These are phyloP conservation scores for Zygoascus bituminiphila DNA, from an alignment of 805 yeast genomes.

Conservation along the genomic window DNA sequence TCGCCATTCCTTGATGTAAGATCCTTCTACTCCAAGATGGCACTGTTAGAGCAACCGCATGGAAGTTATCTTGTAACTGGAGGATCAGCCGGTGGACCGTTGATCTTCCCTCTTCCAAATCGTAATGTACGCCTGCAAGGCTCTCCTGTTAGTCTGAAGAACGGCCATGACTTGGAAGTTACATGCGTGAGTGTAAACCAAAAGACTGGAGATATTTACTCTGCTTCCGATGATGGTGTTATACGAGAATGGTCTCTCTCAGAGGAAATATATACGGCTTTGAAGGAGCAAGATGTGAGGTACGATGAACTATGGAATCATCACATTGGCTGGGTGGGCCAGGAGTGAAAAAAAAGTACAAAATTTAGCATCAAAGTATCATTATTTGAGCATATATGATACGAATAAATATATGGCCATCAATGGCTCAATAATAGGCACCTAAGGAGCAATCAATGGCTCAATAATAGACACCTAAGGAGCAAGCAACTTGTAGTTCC, in stretches of 20 bases:
- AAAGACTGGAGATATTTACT: conserved; percentile 7
- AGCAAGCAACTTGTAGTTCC: conserved; percentile 28
- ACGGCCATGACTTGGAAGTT: conserved; percentile 12
- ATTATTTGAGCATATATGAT: no score
- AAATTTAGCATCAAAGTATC: no score
- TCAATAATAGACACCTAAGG: not conserved
- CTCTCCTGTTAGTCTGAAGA: conserved; percentile 4
- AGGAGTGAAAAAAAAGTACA: no score
- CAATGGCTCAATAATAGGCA: no score
- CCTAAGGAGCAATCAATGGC: not conserved
- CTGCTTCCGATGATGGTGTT: conserved; percentile 13
- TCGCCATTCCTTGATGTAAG: conserved; percentile 12
- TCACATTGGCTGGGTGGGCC: not conserved
- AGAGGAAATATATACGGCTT: not conserved
- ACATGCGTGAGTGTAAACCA: conserved; percentile 12
- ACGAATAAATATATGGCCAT: no score
- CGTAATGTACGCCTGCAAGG: not conserved
- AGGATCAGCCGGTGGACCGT: not conserved
- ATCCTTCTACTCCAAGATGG: conserved; percentile 15
- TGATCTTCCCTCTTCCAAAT: conserved; percentile 13
- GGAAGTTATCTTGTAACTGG: not conserved
- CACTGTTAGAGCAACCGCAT: conserved; percentile 7
- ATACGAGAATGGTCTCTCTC: conserved; percentile 1
- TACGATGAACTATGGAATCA: not conserved
- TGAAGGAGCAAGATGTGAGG: not conserved